Evolutionary conservation across 257 asterid genomes (phyloP).

Genomic region (Echites panduratus): DNA sequence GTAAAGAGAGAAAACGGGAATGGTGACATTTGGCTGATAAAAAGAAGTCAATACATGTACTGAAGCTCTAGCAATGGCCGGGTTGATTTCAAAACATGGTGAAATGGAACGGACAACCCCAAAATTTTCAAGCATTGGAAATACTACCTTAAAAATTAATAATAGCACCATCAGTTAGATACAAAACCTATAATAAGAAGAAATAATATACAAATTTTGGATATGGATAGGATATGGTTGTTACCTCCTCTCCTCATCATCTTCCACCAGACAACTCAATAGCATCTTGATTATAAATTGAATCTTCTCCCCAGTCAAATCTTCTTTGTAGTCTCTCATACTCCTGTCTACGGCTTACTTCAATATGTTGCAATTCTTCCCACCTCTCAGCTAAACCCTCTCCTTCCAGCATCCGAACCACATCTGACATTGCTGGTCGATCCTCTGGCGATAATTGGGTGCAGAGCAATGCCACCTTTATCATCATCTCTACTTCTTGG

Average conservation of each 20-base stretch:
- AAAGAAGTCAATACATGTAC: too few relatives aligned
- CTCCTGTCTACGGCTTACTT: conserved; percentile 61
- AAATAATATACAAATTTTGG: neutral
- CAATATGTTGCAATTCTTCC: conserved; percentile 87
- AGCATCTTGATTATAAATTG: conserved; percentile 65
- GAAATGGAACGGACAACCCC: neutral
- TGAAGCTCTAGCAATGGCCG: too few relatives aligned
- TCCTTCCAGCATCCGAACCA: conserved; percentile 89
- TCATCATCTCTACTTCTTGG: conserved; percentile 89
- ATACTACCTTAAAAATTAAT: neutral
- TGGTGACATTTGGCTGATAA: too few relatives aligned
- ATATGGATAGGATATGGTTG: conserved; percentile 1
- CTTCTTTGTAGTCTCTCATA: conserved; percentile 72
- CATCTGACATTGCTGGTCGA: conserved; percentile 98
- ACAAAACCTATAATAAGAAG: too few relatives aligned
- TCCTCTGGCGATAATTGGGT: conserved; percentile 86
- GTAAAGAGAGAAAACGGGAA: too few relatives aligned
- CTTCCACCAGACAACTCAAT: conserved; percentile 81
- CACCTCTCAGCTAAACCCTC: conserved; percentile 91
- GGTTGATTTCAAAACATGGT: too few relatives aligned
- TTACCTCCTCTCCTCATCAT: conserved; percentile 28
- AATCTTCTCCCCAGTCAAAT: conserved; percentile 84
- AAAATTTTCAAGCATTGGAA: neutral
- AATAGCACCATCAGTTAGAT: neutral
- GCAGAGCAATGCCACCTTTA: conserved; percentile 85